Percentiles rank a stretch among this genome's conserved stretches.
Conservation (phyloP, 1,284 basidiomycete genomes). For the Fomitopsis pinicola region DNA sequence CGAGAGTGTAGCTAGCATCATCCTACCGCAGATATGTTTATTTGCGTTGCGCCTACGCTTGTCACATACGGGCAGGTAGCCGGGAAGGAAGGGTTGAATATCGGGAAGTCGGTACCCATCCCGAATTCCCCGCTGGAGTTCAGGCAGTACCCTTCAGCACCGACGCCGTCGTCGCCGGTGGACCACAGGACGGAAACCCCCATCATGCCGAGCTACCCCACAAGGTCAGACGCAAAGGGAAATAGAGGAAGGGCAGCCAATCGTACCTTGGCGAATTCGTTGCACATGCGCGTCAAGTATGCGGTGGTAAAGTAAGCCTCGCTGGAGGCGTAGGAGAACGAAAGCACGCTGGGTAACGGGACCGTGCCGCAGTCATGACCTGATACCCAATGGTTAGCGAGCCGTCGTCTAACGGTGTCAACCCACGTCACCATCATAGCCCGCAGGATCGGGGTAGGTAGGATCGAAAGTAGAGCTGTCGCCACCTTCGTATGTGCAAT, state of each 20-base stretch:
- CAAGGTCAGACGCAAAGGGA: neutral
- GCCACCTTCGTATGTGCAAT: slow-evolving; percentile 59
- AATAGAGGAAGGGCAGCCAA: neutral
- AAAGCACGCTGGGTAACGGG: slow-evolving; percentile 47
- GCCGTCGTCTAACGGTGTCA: too few relatives aligned
- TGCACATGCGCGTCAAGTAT: slow-evolving; percentile 49
- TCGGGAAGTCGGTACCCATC: slow-evolving; percentile 18
- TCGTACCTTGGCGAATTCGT: slow-evolving; percentile 47
- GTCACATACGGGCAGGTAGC: slow-evolving; percentile 20
- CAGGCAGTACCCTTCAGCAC: slow-evolving; percentile 19
- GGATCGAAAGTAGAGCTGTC: slow-evolving; percentile 41
- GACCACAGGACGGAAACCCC: slow-evolving; percentile 19
- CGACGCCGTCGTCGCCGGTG: slow-evolving; percentile 20
- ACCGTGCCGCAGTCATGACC: slow-evolving; percentile 48
- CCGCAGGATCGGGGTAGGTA: slow-evolving; percentile 18
- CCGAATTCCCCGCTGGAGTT: slow-evolving; percentile 21
- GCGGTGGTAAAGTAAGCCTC: slow-evolving; percentile 39
- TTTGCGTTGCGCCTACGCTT: slow-evolving; percentile 19
- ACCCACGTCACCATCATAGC: slow-evolving; percentile 12
- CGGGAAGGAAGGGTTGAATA: slow-evolving; percentile 19
- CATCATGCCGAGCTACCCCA: slow-evolving; percentile 19
- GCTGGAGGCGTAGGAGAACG: slow-evolving; percentile 46
- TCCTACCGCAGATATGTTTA: slow-evolving; percentile 15
- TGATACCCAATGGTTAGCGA: slow-evolving; percentile 24
- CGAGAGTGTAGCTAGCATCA: too few relatives aligned